Evolutionary conservation across 75 land plant species (phyloP), one percentile per base, ranked within the genome.

Genomic region (Pinus tabuliformis): DNA sequence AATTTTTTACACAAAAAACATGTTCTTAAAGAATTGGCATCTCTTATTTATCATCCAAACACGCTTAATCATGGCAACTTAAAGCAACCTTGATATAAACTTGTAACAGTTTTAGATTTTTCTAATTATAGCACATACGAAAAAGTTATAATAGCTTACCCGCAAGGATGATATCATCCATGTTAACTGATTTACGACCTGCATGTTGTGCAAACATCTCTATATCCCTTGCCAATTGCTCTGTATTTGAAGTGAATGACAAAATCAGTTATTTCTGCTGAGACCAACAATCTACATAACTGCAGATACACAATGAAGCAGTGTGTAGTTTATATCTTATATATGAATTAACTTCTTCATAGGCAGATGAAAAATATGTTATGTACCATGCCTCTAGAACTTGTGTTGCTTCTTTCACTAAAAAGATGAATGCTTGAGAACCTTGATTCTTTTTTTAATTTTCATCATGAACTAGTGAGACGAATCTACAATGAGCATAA

Each of bases 201-300:
- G 91, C 97, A 83, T 96, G 99, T 75, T 96, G 97, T 30, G 97
- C 87, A 83, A 96, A 96, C 57, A 90, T 75, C 65, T 94, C 97
- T 49, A 93, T 82, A 77, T 96, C 99, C 74, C 82, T 87, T 18
- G 90, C 97, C 57, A 96, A 58, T 75, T 83, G 85, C 73, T 89
- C 97, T 87, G 82, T 72, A 60, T 60, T 20, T n/a, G 9, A 60
- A 49, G 54, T 2, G 54, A 49, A 9, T 0, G 12, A 49, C 54
- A 49, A 49, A 9, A 49, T 1, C 9, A 49, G 54, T 49, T 49
- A 49, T 9, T 49, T 49, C 12, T 9, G 0, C 54, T 49, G 54
- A 49, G 2, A 49, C 54, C 12, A 49, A 49, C 54, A 49, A 9
- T 49, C 54, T 49, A 49, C 12, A 49, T 49, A 49, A 49, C 54